Percentiles rank a stretch among this genome's conserved stretches.
phyloP scores from a whole-genome alignment of 2,329 filamentous ascomycete genomes.

The Triangularia setosa region DNA sequence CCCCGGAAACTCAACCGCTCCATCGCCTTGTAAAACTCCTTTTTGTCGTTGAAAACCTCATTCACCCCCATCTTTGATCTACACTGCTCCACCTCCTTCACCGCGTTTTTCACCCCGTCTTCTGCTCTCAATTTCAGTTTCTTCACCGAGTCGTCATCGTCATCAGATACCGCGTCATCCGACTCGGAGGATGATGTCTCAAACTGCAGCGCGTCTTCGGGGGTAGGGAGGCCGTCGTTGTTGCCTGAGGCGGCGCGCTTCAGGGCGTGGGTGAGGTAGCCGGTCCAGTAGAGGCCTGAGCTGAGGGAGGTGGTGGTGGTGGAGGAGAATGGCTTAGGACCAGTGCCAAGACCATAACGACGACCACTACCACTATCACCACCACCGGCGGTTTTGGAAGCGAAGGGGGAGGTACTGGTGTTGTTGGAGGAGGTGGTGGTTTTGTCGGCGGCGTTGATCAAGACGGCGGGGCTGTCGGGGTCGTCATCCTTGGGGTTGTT shows the following conservation, averaged over 20 bases:
- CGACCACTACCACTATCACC: no score
- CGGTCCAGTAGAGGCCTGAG: neutral
- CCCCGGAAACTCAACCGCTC: neutral
- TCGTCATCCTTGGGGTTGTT: no score
- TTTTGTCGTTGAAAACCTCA: neutral
- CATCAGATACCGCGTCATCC: neutral
- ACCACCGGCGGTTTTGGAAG: no score
- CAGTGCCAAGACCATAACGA: no score
- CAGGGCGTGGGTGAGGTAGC: neutral
- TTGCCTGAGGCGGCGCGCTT: neutral
- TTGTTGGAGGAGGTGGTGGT: no score
- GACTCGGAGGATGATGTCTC: neutral
- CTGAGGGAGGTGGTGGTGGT: no score
- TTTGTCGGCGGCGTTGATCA: no score
- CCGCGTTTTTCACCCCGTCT: neutral
- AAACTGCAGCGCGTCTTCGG: neutral
- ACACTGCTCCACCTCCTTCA: neutral
- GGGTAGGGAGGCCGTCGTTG: neutral
- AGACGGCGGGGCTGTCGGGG: no score
- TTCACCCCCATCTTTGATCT: neutral
- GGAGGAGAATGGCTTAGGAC: no score
- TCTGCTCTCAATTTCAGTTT: neutral
- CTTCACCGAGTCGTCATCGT: neutral
- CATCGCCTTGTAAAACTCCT: neutral
- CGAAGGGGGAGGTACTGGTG: no score